These are phyloP conservation scores for Blakeslea trispora DNA, from an alignment of 371 early-diverging fungal genomes.

Conservation along the genomic window DNA sequence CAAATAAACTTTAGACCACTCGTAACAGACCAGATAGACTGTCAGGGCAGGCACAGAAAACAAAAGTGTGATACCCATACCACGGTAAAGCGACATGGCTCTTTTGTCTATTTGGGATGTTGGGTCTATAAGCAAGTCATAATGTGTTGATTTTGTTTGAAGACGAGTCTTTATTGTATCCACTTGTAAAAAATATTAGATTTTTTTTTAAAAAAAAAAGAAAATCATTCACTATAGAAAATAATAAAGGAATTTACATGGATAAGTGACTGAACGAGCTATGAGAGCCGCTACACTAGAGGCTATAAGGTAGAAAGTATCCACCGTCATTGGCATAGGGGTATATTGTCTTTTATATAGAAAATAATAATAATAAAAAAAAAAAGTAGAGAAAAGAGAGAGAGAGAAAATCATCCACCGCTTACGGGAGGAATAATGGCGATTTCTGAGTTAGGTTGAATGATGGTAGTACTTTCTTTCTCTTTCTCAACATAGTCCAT, in stretches of 20 bases:
- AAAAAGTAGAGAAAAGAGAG: neutral
- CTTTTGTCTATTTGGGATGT: conserved; percentile 6
- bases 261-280: conserved; percentile 61
- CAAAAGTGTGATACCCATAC: conserved; percentile 65
- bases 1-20: conserved; percentile 49
- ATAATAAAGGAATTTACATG: conserved; percentile 19
- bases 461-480: conserved; percentile 22
- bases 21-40: conserved; percentile 70
- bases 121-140: conserved; percentile 8
- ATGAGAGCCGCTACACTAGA: conserved; percentile 50
- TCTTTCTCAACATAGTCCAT: conserved; percentile 66
- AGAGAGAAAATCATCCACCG: conserved; percentile 56
- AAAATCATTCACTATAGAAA: no score
- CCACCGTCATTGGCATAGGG: conserved; percentile 17
- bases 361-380: no score
- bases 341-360: no score
- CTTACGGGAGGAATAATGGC: conserved; percentile 80
- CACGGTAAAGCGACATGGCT: conserved; percentile 46
- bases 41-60: conserved; percentile 72
- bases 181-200: conserved; percentile 29
- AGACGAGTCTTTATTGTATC: conserved; percentile 71
- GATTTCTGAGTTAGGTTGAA: conserved; percentile 60
- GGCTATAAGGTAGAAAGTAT: conserved; percentile 39
- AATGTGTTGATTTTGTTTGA: conserved; percentile 35
- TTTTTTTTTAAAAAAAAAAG: no score